A percentile compares a stretch with the other conserved stretches of the same genome.
Conservation (phyloP, 1,139 yeast species). For the Yamadazyma trypodendri region DNA sequence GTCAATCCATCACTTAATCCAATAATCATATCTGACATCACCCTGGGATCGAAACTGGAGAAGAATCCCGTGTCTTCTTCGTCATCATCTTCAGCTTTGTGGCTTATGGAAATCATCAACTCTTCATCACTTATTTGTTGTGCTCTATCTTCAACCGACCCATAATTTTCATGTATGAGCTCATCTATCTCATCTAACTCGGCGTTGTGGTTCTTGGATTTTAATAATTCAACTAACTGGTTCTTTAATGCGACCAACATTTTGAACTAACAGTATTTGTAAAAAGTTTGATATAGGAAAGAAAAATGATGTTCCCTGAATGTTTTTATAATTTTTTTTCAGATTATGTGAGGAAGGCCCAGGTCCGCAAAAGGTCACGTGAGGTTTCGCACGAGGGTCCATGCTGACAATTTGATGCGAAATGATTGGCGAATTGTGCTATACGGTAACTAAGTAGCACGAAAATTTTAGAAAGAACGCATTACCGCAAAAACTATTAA, state of each 20-base stretch:
- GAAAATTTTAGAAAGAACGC: no score
- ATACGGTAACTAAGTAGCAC: no score
- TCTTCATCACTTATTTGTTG: conserved; percentile 41
- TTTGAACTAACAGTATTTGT: not conserved
- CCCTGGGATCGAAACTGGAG: conserved; percentile 60
- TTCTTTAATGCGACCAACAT: conserved; percentile 41
- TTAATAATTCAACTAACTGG: conserved; percentile 27
- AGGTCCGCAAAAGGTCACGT: conserved; percentile 4
- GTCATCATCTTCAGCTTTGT: conserved; percentile 22
- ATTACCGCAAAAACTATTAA: no score
- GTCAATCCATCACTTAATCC: conserved; percentile 81
- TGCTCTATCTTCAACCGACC: conserved; percentile 37
- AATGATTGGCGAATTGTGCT: conserved; percentile 17
- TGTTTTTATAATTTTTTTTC: conserved; percentile 5
- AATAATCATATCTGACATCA: conserved; percentile 76
- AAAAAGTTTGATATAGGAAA: not conserved
- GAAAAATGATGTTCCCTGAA: conserved; percentile 1
- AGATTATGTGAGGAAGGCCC: conserved; percentile 1
- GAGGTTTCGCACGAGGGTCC: conserved; percentile 8
- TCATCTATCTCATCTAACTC: conserved; percentile 36
- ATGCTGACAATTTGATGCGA: conserved; percentile 12
- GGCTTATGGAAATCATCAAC: conserved; percentile 28
- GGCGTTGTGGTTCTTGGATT: conserved; percentile 23
- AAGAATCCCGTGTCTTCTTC: conserved; percentile 35
- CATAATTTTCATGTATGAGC: conserved; percentile 40